Percentiles rank a stretch among this genome's conserved stretches.
phyloP scores from a whole-genome alignment of 2,329 filamentous ascomycete species.

The Lachnellula suecica region DNA sequence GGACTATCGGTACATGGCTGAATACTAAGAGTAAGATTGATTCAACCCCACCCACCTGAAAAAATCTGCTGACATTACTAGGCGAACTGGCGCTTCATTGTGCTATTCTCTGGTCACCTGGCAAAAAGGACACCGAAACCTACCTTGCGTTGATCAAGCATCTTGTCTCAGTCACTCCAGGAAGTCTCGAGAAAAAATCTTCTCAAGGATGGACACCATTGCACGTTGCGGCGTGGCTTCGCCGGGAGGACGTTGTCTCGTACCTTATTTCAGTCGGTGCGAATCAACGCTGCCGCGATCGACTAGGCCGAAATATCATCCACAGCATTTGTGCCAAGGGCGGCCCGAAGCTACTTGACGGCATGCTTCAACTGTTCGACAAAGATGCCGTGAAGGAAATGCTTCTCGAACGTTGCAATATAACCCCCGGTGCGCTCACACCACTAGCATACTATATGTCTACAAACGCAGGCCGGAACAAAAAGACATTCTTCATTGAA shows the following conservation, averaged over 20 bases:
- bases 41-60: too few relatives aligned
- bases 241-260: conserved; percentile 53
- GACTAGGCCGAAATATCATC: conserved; percentile 63
- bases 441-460: conserved; percentile 62
- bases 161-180: conserved; percentile 60
- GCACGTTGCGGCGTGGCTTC: conserved; percentile 60
- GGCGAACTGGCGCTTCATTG: conserved; percentile 67
- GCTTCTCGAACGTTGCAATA: conserved; percentile 56
- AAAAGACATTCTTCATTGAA: conserved; percentile 42
- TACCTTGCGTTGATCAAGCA: conserved; percentile 61
- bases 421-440: conserved; percentile 53
- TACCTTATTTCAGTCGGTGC: conserved; percentile 67
- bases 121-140: conserved; percentile 25
- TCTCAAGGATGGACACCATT: conserved; percentile 64
- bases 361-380: conserved; percentile 59
- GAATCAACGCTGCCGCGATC: conserved; percentile 65
- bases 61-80: conserved; percentile 30
- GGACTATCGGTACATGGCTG: conserved; percentile 62
- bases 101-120: conserved; percentile 49
- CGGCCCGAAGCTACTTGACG: conserved; percentile 36
- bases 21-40: conserved; percentile 54
- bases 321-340: conserved; percentile 46
- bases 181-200: conserved; percentile 61
- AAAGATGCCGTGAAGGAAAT: conserved; percentile 54
- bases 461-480: conserved; percentile 10